Conservation (phyloP, 2,329 filamentous ascomycete species). For the Trichoderma sp. region DNA sequence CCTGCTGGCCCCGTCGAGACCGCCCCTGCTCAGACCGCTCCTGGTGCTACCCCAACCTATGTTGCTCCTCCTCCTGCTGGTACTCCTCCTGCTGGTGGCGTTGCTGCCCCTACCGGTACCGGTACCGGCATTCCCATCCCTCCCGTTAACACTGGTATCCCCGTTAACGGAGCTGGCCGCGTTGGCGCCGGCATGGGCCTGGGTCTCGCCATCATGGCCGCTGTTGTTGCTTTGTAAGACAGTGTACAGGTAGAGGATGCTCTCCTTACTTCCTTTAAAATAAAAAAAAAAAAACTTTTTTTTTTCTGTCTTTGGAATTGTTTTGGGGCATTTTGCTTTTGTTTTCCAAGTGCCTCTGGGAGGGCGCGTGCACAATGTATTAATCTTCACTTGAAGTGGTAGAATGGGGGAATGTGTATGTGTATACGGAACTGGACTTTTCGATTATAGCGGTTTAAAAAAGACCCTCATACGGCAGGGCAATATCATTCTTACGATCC, state of each 20-base stretch:
- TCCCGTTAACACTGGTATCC: constrained; percentile 42
- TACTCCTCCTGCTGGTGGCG: constrained; percentile 31
- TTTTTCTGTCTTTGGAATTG: not conserved
- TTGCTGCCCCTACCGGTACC: constrained; percentile 32
- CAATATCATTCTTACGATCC: constrained; percentile 61
- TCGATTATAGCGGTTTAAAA: constrained; percentile 24
- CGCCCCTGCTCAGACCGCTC: constrained; percentile 4
- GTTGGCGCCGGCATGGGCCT: constrained; percentile 51
- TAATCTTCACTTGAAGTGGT: constrained; percentile 8
- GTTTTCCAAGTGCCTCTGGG: constrained; percentile 16
- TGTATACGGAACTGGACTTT: constrained; percentile 30
- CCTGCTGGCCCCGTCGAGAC: not conserved
- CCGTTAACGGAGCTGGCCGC: constrained; percentile 47
- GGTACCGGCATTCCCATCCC: constrained; percentile 44
- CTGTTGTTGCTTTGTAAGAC: constrained; percentile 53
- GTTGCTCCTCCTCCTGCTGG: constrained; percentile 32
- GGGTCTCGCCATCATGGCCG: constrained; percentile 50
- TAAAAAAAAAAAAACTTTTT: not conserved
- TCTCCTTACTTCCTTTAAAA: not conserved
- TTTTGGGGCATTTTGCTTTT: constrained; percentile 1
- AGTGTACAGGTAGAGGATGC: constrained; percentile 16
- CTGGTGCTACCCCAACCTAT: constrained; percentile 30
- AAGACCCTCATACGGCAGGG: constrained; percentile 22
- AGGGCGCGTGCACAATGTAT: constrained; percentile 8
- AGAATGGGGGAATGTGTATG: constrained; percentile 26